Evolutionary conservation across 2,329 filamentous ascomycete species (phyloP).

Genomic region (Pezicula radicicola): DNA sequence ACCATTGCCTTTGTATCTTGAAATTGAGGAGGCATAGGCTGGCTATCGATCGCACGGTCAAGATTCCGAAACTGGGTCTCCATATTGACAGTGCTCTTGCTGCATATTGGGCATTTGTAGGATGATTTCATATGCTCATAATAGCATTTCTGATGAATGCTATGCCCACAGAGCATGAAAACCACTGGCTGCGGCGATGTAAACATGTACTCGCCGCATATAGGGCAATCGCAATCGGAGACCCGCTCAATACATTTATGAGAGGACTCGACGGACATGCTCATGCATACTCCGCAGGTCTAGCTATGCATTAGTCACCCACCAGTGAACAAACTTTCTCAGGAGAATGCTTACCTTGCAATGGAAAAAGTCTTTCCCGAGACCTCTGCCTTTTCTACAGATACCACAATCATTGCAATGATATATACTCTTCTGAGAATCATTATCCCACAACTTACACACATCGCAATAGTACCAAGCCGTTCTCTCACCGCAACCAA

Average conservation of each 20-base stretch:
- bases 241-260: slow-evolving; percentile 95
- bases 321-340: slow-evolving; percentile 1
- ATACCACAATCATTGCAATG: slow-evolving; percentile 97
- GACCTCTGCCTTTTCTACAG: slow-evolving; percentile 82
- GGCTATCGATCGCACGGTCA: slow-evolving; percentile 79
- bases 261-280: slow-evolving; percentile 77
- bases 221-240: slow-evolving; percentile 93
- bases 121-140: slow-evolving; percentile 83
- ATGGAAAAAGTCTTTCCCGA: slow-evolving; percentile 97
- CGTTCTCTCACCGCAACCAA: slow-evolving; percentile 70
- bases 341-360: slow-evolving; percentile 73
- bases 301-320: slow-evolving; percentile 29
- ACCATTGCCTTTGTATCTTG: slow-evolving; percentile 76
- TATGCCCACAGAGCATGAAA: slow-evolving; percentile 94
- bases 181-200: slow-evolving; percentile 85
- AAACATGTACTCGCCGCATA: slow-evolving; percentile 96
- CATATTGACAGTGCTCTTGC: slow-evolving; percentile 96
- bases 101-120: slow-evolving; percentile 96
- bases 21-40: slow-evolving; percentile 90
- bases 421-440: slow-evolving; percentile 86
- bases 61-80: slow-evolving; percentile 90
- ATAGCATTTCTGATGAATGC: slow-evolving; percentile 89
- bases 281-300: slow-evolving; percentile 92
- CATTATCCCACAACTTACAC: slow-evolving; percentile 97
- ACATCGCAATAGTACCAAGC: slow-evolving; percentile 91